Conservation (phyloP, 768 basidiomycete species). For the Lactifluus subvellereus region DNA sequence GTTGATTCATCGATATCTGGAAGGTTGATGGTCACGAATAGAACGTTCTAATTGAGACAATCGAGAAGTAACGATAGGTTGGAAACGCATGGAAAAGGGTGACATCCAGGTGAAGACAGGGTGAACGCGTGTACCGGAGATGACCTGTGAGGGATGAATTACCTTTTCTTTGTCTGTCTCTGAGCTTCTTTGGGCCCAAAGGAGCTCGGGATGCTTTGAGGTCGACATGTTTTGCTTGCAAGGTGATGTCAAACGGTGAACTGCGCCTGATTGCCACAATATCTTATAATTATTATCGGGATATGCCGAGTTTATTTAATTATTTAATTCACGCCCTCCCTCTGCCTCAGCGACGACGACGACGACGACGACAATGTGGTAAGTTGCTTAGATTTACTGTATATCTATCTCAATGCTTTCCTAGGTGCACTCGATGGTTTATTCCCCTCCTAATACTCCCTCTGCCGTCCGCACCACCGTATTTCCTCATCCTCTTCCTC, state of each 20-base stretch:
- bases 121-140: constrained; percentile 10
- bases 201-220: constrained; percentile 71
- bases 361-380: constrained; percentile 46
- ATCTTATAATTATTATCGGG: background rate
- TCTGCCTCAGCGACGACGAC: background rate
- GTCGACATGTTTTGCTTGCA: constrained; percentile 17
- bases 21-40: constrained; percentile 81
- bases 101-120: background rate
- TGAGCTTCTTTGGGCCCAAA: constrained; percentile 94
- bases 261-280: too few species aligned
- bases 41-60: constrained; percentile 59
- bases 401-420: background rate
- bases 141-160: constrained; percentile 12
- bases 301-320: constrained; percentile 6
- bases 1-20: constrained; percentile 58
- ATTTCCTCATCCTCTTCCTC: constrained; percentile 71
- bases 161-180: constrained; percentile 62
- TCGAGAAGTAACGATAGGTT: too few species aligned
- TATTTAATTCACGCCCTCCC: background rate
- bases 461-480: constrained; percentile 74
- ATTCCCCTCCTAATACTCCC: constrained; percentile 71
- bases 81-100: background rate
- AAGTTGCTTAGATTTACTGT: constrained; percentile 26
- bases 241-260: background rate
- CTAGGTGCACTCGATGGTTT: constrained; percentile 84